phyloP scores from a whole-genome alignment of 371 early-diverging fungal species.

The Mucor racemosus region DNA sequence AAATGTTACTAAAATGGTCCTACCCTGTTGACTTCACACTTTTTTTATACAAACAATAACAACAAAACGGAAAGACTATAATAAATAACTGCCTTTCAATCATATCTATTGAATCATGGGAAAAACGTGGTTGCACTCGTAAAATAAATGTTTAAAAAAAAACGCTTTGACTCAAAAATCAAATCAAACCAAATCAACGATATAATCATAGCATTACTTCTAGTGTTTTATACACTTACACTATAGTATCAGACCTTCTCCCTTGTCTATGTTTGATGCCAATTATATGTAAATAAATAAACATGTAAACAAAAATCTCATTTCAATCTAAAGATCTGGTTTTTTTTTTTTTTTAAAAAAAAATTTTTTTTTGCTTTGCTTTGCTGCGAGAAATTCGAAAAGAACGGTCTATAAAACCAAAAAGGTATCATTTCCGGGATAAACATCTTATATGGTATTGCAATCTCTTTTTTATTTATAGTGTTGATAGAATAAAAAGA shows the following conservation, averaged over 20 bases:
- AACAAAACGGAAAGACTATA: neutral
- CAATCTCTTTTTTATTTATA: neutral
- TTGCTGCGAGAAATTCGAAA: neutral
- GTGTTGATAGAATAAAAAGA: neutral
- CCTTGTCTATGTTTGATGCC: neutral
- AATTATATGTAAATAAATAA: neutral
- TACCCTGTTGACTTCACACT: neutral
- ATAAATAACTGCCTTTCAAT: neutral
- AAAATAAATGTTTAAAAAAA: neutral
- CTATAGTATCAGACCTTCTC: too few species aligned
- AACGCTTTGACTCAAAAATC: neutral
- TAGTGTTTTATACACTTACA: neutral
- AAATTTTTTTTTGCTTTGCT: neutral
- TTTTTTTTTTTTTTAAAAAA: neutral
- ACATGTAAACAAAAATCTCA: slow-evolving; percentile 3
- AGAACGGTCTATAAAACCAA: neutral
- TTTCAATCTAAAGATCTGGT: neutral
- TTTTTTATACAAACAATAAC: neutral
- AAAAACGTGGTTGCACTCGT: neutral
- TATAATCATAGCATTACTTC: neutral
- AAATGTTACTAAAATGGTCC: neutral
- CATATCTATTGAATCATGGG: neutral
- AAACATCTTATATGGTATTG: neutral
- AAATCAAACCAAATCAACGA: neutral
- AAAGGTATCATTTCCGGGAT: neutral